phyloP scores from a whole-genome alignment of 805 yeast species.

The Saccharomycopsis guyanensis region DNA sequence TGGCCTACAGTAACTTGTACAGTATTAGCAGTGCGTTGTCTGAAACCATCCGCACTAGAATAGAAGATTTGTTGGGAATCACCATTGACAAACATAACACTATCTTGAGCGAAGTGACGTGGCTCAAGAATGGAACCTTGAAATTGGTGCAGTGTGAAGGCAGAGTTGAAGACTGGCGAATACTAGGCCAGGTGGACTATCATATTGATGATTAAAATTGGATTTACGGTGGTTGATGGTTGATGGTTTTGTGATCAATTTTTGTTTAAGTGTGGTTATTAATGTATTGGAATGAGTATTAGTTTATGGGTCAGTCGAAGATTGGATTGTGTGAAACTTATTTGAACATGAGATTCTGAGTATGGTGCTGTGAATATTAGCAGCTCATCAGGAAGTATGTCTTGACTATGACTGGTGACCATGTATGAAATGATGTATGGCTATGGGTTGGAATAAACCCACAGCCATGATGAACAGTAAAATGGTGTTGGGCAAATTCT shows the following conservation, averaged over 20 bases:
- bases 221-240: neutral
- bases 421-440: too few relatives aligned
- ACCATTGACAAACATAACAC: slow-evolving; percentile 29
- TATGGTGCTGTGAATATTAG: too few relatives aligned
- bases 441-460: too few relatives aligned
- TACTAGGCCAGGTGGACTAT: slow-evolving; percentile 20
- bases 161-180: slow-evolving; percentile 20
- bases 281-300: too few relatives aligned
- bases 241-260: neutral
- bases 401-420: too few relatives aligned
- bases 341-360: too few relatives aligned
- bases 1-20: slow-evolving; percentile 56
- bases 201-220: neutral
- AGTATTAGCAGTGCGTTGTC: slow-evolving; percentile 54
- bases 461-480: too few relatives aligned
- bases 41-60: slow-evolving; percentile 54
- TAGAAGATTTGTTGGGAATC: slow-evolving; percentile 56
- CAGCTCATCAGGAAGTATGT: too few relatives aligned
- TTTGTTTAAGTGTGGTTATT: too few relatives aligned
- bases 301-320: too few relatives aligned
- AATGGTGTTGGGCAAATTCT: too few relatives aligned
- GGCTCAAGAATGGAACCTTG: slow-evolving; percentile 18
- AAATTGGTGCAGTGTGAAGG: slow-evolving; percentile 22
- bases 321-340: too few relatives aligned
- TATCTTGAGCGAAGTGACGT: slow-evolving; percentile 14